Conservation (phyloP, 805 yeast genomes). For the Groenewaldozyma salmanticensis region DNA sequence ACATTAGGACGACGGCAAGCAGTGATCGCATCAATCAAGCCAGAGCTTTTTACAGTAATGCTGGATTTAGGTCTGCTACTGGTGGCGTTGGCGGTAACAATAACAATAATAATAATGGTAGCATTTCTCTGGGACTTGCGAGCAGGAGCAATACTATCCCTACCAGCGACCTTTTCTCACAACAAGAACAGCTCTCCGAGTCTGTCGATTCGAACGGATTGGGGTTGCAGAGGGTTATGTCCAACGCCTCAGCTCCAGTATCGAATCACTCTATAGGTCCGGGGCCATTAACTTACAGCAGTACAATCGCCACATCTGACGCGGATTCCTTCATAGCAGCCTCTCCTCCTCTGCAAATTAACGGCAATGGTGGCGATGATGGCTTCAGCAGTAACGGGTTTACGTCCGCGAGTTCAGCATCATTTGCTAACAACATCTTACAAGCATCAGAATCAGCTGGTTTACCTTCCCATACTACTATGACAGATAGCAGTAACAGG, state of each 20-base stretch:
- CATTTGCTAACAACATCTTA: constrained; percentile 14
- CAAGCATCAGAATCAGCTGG: no score
- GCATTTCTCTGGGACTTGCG: no score
- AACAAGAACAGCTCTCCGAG: no score
- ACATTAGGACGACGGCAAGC: not conserved
- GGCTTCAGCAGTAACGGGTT: constrained; percentile 3
- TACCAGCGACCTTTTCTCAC: no score
- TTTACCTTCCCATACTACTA: constrained; percentile 11
- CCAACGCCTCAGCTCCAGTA: no score
- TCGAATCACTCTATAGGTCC: no score
- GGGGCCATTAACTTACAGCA: not conserved
- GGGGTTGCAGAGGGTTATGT: no score
- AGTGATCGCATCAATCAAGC: not conserved
- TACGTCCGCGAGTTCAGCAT: constrained; percentile 10
- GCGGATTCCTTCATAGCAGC: not conserved
- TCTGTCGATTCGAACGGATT: no score
- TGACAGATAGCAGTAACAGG: no score
- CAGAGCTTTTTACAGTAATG: not conserved
- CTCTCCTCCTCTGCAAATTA: not conserved
- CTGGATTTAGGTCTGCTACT: constrained; percentile 1
- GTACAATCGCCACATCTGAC: not conserved
- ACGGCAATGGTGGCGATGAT: not conserved
- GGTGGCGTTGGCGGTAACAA: constrained; percentile 1
- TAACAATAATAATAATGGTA: constrained; percentile 1
- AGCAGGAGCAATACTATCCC: no score